Percentiles rank a stretch among this genome's conserved stretches.
phyloP scores from a whole-genome alignment of 257 asterid species.

The Rhazya stricta region DNA sequence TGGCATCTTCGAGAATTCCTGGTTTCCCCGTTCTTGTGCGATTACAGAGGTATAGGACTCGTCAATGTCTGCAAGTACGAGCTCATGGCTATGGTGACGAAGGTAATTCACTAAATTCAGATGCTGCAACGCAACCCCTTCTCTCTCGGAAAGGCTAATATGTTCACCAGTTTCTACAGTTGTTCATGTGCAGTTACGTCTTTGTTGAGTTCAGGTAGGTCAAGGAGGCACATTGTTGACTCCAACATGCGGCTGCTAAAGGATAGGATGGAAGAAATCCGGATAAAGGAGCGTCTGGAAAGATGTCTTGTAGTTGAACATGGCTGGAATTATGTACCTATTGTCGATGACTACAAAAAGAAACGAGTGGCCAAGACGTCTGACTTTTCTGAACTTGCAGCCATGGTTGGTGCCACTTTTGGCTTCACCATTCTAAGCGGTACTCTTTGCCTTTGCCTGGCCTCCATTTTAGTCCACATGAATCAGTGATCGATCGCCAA shows the following conservation, averaged over 20 bases:
- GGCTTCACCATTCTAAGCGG: conserved; percentile 41
- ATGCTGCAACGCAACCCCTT: background rate
- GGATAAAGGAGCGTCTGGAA: conserved; percentile 39
- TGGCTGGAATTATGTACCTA: conserved; percentile 36
- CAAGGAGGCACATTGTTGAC: conserved; percentile 36
- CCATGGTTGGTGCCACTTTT: conserved; percentile 30
- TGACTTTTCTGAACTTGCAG: conserved; percentile 24
- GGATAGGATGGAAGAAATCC: conserved; percentile 43
- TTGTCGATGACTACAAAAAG: background rate
- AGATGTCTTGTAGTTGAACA: conserved; percentile 19
- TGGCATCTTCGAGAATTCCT: conserved; percentile 18
- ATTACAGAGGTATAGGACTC: background rate
- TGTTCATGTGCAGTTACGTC: background rate
- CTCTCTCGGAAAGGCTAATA: too few species aligned
- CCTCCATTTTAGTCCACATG: conserved; percentile 39
- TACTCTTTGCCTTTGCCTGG: conserved; percentile 34
- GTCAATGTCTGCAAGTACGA: conserved; percentile 16
- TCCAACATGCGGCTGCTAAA: conserved; percentile 32
- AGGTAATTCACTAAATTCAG: conserved; percentile 30
- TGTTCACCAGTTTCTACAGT: too few species aligned
- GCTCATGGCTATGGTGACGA: conserved; percentile 36
- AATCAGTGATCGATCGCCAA: conserved; percentile 18
- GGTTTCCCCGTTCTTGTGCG: background rate
- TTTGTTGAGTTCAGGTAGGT: conserved; percentile 23
- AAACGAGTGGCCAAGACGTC: conserved; percentile 1